Evolutionary conservation across 2,329 filamentous ascomycete species (phyloP).

Genomic region (Aspergillus sp.): DNA sequence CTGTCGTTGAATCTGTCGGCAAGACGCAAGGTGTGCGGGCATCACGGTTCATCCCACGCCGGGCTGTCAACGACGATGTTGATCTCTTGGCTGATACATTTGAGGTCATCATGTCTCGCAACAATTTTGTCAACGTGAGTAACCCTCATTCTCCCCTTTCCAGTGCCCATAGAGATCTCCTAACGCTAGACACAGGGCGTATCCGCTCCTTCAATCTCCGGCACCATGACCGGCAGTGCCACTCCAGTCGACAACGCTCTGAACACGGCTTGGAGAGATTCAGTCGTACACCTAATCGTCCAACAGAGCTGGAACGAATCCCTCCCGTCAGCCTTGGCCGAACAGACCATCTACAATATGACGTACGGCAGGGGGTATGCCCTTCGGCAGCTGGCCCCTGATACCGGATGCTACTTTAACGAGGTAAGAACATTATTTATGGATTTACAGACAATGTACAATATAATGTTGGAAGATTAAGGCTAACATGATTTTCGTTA

Average conservation of each 20-base stretch:
- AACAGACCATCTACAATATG: constrained; percentile 14
- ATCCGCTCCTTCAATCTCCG: constrained; percentile 18
- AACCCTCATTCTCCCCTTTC: too few relatives aligned
- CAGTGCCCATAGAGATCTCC: too few relatives aligned
- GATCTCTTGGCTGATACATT: not conserved
- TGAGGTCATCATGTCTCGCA: not conserved
- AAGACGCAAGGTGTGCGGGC: not conserved
- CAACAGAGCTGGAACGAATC: constrained; percentile 15
- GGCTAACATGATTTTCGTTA: too few relatives aligned
- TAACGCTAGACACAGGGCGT: constrained; percentile 3
- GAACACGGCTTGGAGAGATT: constrained; percentile 23
- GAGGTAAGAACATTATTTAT: constrained; percentile 18
- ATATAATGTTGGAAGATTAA: too few relatives aligned
- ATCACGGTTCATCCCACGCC: not conserved
- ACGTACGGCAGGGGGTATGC: constrained; percentile 21
- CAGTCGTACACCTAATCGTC: constrained; percentile 18
- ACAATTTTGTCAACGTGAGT: not conserved
- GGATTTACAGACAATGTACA: too few relatives aligned
- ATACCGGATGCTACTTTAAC: constrained; percentile 35
- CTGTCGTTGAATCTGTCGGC: not conserved
- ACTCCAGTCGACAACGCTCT: constrained; percentile 17
- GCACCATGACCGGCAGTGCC: constrained; percentile 15
- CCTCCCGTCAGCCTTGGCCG: constrained; percentile 5
- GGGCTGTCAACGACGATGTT: not conserved
- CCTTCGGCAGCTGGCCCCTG: constrained; percentile 25